Base-by-base conservation (phyloP, 192 early-diverging fungal species). In the Backusella australiensis region DNA sequence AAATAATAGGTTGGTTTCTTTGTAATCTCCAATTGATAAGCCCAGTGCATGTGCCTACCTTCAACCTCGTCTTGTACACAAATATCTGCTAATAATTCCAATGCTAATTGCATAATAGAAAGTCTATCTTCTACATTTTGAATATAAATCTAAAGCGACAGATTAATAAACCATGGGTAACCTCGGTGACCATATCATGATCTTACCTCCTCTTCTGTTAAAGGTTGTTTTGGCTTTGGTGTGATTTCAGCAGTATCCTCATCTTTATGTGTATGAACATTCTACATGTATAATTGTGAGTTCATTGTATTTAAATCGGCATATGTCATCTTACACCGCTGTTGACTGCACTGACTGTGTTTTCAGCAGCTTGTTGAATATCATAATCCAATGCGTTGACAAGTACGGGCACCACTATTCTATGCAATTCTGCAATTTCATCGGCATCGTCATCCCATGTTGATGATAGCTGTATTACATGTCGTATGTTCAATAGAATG, bases 31-130 rank as follows among this genome's bases (percentile, higher is more conserved):
- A 17, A 39, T 39, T 39, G 9, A 39, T 39, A 44, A 17, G 4
- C 11, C 11, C 38, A 39, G 9, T 59, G 6, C 26, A 6, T 63
- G 9, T 29, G 32, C 32, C 75, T 79, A 71, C 83, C 86, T 49
- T 83, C 83, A 41, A 78, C 76, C 32, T 85, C 83, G 46, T 84
- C 91, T 68, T 94, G 90, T 4, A 90, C 88, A 79, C 91, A 95
- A 41, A 96, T 89, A 75, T 95, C 95, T 56, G 96, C 89, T 6
- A 96, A 85, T 38, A 98, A 75, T 77, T 98, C 97, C 34, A 98
- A 82, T 19, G 88, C 86, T n/a, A 96, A 75, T 73, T 93, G 92
- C 1, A 93, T 77, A n/a, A 88, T 90, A 23, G 81, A 85, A 67
- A 95, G 66, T 11, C 84, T 84, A 1, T 82, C 82, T 71, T 91